Conservation (phyloP, 179 eudicot species). For the Spinacia oleracea region DNA sequence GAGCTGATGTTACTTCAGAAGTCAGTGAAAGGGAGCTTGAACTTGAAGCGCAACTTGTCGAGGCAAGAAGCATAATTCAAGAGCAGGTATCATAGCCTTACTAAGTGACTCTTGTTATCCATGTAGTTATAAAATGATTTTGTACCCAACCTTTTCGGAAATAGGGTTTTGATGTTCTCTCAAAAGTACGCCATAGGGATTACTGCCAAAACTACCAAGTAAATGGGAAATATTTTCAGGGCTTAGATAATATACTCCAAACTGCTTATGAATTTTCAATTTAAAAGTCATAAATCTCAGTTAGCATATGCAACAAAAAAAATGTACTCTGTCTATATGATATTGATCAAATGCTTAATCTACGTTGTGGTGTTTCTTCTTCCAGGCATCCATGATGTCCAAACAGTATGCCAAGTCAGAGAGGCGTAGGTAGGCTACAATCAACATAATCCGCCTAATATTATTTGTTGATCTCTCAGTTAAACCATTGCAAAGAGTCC, state of each 20-base stretch:
- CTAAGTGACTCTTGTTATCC: not conserved
- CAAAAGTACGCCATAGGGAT: not conserved
- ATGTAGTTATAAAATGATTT: not conserved
- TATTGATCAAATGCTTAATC: not conserved
- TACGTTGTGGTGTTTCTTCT: slow-evolving; percentile 10
- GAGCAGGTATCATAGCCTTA: slow-evolving; percentile 67
- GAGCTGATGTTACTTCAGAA: slow-evolving; percentile 88
- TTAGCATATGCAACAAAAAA: not conserved
- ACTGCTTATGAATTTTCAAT: not conserved
- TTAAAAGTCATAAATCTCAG: not conserved
- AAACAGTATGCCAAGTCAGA: slow-evolving; percentile 78
- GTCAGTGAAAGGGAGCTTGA: slow-evolving; percentile 98
- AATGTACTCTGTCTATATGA: not conserved
- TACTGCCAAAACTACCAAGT: not conserved
- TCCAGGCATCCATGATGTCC: slow-evolving; percentile 96
- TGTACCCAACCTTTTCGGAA: not conserved
- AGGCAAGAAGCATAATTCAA: slow-evolving; percentile 98
- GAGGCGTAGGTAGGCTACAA: slow-evolving; percentile 62
- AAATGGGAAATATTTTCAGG: not conserved
- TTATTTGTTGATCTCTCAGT: not conserved
- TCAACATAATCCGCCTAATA: slow-evolving; percentile 1
- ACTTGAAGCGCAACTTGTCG: slow-evolving; percentile 98
- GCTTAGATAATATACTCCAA: not conserved
- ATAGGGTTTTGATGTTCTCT: not conserved
- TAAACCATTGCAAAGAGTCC: not conserved